Conservation (phyloP, 139 green algal species). For the Chlamydomonas sp. region DNA sequence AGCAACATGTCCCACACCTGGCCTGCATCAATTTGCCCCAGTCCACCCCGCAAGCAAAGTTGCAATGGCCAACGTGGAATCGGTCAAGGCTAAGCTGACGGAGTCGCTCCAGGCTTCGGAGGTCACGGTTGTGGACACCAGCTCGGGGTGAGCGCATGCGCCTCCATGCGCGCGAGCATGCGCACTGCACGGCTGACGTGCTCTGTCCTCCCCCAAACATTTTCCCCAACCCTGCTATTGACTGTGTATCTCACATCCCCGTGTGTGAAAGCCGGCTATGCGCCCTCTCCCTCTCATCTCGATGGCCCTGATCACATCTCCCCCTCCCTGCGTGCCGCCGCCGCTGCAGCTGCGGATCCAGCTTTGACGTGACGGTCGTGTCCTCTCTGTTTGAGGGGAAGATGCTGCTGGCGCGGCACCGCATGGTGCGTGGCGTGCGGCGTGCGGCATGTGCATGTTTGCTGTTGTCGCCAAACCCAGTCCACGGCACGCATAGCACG, state of each 20-base stretch:
- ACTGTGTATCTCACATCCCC: neutral
- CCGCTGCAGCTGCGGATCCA: conserved; percentile 48
- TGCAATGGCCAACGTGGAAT: too few species aligned
- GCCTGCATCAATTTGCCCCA: too few species aligned
- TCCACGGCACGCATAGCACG: neutral
- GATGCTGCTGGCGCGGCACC: conserved; percentile 52
- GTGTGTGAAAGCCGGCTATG: neutral
- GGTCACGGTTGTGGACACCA: neutral
- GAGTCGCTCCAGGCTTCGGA: neutral
- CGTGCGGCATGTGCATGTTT: neutral
- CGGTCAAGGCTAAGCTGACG: neutral
- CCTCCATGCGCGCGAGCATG: neutral
- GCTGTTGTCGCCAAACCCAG: neutral
- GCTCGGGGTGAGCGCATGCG: neutral
- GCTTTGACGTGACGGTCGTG: conserved; percentile 64
- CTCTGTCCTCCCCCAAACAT: too few species aligned
- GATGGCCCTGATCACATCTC: too few species aligned
- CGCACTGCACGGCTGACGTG: neutral
- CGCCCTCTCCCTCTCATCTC: neutral
- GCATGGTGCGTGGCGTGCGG: conserved; percentile 35
- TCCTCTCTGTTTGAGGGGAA: conserved; percentile 63
- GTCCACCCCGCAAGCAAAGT: too few species aligned
- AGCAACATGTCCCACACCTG: too few species aligned
- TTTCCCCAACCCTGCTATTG: too few species aligned
- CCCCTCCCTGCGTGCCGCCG: too few species aligned